Evolutionary conservation across 1,284 basidiomycete genomes (phyloP), one percentile per base, ranked within the genome.

Genomic region (Pseudozyma pruni): DNA sequence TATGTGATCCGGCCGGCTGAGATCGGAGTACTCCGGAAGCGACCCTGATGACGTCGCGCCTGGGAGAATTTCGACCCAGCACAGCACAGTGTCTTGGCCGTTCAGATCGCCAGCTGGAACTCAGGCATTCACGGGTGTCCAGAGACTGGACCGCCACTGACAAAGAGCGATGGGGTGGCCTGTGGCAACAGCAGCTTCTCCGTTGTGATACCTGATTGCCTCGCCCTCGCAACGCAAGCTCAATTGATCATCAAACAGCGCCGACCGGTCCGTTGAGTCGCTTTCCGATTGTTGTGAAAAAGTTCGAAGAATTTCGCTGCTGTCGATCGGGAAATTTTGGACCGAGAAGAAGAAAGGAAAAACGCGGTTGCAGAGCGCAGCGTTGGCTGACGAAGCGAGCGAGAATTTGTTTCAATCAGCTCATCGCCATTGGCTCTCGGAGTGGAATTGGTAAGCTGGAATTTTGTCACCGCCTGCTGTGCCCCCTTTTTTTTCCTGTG

Each of bases 371-470:
- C 39, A 41, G 32, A 13, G 22, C 31, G 48, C 48, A 27, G 22
- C 23, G 48, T 0, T 10, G 48, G 40, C 14, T 16, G 17, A 20
- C 19, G 13, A n/a, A n/a, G 33, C 8, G 20, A 42, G 16, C 14
- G 25, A 22, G 25, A 23, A 2, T 29, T 31, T 31, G 17, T 42
- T 41, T 25, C 48, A 50, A 50, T 50, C 48, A 42, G 32, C 38
- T 42, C 39, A 34, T 50, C 39, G 20, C 39, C 19, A 56, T 56
- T 56, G 53, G 53, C 48, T 50, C 20, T 50, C 39, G 48, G 48
- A 41, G 39, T 22, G 40, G 32, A n/a, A 43, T 60, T 60, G 38
- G 58, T 60, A 53, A 60, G 58, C 58, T 53, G n/a, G 57, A 48
- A 39, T 31, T 14, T 37, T 14, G 17, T 22, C 13, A 27, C 39